Base-by-base conservation (phyloP, 2,329 filamentous ascomycete species). In the Fusarium lyarnte region DNA sequence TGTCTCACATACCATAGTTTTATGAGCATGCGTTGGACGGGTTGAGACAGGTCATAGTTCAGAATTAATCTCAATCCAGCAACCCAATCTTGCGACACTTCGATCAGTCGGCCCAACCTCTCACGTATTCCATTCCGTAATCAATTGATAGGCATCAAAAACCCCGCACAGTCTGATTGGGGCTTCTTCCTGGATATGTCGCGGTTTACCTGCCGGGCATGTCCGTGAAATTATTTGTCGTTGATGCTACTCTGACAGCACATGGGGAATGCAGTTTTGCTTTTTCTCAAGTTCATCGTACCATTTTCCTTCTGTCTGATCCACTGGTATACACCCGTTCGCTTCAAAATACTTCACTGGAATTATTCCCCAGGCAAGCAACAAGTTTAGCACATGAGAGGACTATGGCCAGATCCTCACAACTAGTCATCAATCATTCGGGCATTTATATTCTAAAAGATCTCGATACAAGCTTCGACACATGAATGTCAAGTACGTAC, bases 241-340 rank as follows among this genome's bases (percentile, higher is more conserved):
- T 52, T 59, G 51, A 39, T 61, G 54, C 58, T 49, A 42, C 39
- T 66, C 42, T 58, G 60, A 67, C 46, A 58, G n/a, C 42, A 54
- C 59, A 52, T 36, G 38, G 51, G 46, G 41, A 66, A 41, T 25
- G 25, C 17, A 42, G 47, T 55, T 67, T 77, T 77, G 64, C 64
- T 75, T 75, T 73, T 75, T 63, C 61, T 57, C 23, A 53, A 53
- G 53, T 65, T 31, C 52, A 63, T 77, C 73, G 73, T 76, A 76
- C 64, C 69, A 76, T 76, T 47, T 39, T 39, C 46, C 35, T 66
- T 64, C 45, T 58, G 53, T 63, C 49, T 57, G 23, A 57, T 53
- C 65, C 70, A 58, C 63, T 74, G 49, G 61, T 58, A 55, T 60
- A 54, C 64, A 63, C 66, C 63, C 58, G 39, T 46, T 52, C 17